Evolutionary conservation across 2,329 filamentous ascomycete species (phyloP).

Genomic region (Calonectria fujianensis): DNA sequence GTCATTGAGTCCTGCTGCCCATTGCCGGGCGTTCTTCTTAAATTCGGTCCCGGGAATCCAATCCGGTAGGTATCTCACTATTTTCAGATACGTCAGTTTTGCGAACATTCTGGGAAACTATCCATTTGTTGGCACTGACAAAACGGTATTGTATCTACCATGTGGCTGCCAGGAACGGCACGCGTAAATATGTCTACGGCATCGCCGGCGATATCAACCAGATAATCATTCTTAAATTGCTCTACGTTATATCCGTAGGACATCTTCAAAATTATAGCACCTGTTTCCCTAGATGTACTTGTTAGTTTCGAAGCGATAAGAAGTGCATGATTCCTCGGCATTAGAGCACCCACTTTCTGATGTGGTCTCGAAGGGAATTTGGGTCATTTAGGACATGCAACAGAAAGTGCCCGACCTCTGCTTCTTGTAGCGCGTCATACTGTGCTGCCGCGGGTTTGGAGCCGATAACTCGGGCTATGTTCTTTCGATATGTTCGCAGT

Average conservation of each 20-base stretch:
- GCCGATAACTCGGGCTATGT: slow-evolving; percentile 66
- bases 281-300: slow-evolving; percentile 39
- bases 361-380: slow-evolving; percentile 61
- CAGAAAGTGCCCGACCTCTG: slow-evolving; percentile 58
- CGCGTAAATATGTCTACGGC: slow-evolving; percentile 44
- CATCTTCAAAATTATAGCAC: slow-evolving; percentile 47
- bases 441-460: slow-evolving; percentile 61
- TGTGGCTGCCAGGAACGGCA: slow-evolving; percentile 42
- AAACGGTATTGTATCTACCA: slow-evolving; percentile 48
- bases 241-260: slow-evolving; percentile 49
- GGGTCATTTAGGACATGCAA: slow-evolving; percentile 61
- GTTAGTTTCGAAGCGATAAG: neutral
- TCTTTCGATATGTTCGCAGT: slow-evolving; percentile 66
- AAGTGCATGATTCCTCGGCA: neutral
- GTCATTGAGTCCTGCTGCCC: slow-evolving; percentile 29
- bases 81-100: neutral
- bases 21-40: slow-evolving; percentile 41
- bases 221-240: slow-evolving; percentile 40
- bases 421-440: slow-evolving; percentile 65
- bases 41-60: slow-evolving; percentile 45
- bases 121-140: slow-evolving; percentile 30
- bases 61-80: slow-evolving; percentile 45
- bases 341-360: slow-evolving; percentile 60
- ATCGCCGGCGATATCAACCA: slow-evolving; percentile 45
- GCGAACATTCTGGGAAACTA: neutral